Conservation (phyloP, 2,329 filamentous ascomycete species). For the Monosporascus sp. region DNA sequence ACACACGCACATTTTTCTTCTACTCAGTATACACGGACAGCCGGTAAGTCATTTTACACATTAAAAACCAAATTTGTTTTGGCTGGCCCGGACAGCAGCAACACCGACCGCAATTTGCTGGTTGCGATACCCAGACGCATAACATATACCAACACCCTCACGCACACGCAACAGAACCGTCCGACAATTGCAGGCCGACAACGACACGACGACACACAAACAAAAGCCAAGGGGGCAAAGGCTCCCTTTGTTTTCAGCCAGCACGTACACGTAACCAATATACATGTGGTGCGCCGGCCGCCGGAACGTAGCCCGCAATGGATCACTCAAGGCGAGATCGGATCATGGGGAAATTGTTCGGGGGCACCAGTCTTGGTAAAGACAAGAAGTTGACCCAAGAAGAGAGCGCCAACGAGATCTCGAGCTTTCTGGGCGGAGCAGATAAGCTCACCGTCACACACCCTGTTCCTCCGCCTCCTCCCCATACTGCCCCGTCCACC, state of each 20-base stretch:
- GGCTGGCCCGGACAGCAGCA: neutral
- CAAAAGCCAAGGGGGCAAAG: neutral
- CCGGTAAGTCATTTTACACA: neutral
- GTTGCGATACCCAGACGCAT: no score
- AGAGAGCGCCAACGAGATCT: constrained; percentile 45
- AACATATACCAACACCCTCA: neutral
- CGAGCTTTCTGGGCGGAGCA: constrained; percentile 54
- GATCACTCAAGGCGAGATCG: constrained; percentile 34
- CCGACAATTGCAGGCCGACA: neutral
- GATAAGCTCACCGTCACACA: constrained; percentile 52
- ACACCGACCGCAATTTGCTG: neutral
- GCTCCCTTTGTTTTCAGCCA: neutral
- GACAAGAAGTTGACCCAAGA: constrained; percentile 32
- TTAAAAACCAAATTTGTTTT: neutral
- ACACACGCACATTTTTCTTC: neutral
- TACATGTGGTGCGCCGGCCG: neutral
- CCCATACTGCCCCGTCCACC: constrained; percentile 18
- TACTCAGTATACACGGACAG: no score
- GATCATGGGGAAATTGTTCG: constrained; percentile 60
- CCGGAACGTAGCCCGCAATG: constrained; percentile 16
- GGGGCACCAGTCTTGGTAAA: constrained; percentile 33
- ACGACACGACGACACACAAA: neutral
- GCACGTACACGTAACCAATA: no score
- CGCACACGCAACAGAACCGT: neutral
- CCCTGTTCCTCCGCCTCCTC: constrained; percentile 36